Percentiles rank a stretch among this genome's conserved stretches.
Conservation (phyloP, 1,284 basidiomycete species). For the Trichosporon inkin region DNA sequence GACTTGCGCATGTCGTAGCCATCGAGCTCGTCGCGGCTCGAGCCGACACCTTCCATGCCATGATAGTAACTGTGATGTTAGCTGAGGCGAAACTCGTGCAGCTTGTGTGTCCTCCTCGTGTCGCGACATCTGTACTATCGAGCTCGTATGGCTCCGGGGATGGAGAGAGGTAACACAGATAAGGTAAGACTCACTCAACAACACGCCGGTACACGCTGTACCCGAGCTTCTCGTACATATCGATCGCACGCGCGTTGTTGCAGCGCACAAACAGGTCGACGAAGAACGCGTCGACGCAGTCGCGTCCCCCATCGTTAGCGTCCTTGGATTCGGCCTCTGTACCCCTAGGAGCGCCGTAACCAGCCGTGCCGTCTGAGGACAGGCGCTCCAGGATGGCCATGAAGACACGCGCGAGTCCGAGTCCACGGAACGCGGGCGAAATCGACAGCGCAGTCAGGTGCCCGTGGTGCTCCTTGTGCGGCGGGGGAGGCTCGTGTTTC, state of each 20-base stretch:
- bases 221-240: slow-evolving; percentile 51
- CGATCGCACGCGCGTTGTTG: slow-evolving; percentile 47
- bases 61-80: slow-evolving; percentile 43
- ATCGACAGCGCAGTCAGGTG: slow-evolving; percentile 51
- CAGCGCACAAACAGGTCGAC: slow-evolving; percentile 51
- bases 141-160: too few species aligned
- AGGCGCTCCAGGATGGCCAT: slow-evolving; percentile 47
- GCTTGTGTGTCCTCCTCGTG: not conserved
- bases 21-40: slow-evolving; percentile 46
- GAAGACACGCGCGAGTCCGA: slow-evolving; percentile 46
- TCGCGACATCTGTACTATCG: too few species aligned
- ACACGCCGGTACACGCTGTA: slow-evolving; percentile 51
- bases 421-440: slow-evolving; percentile 39
- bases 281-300: slow-evolving; percentile 48
- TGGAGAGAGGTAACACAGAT: too few species aligned
- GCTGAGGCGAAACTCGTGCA: not conserved
- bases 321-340: not conserved
- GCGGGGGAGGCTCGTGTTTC: slow-evolving; percentile 49
- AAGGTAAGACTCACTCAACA: slow-evolving; percentile 43
- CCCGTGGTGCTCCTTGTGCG: slow-evolving; percentile 47
- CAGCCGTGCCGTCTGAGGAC: slow-evolving; percentile 25
- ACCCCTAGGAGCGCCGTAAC: slow-evolving; percentile 6
- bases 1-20: slow-evolving; percentile 51
- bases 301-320: slow-evolving; percentile 10
- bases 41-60: slow-evolving; percentile 48